A percentile compares a stretch with the other conserved stretches of the same genome.
These are phyloP conservation scores for Trichoderma sp. DNA, from an alignment of 2,329 filamentous ascomycete species.

Conservation along the genomic window DNA sequence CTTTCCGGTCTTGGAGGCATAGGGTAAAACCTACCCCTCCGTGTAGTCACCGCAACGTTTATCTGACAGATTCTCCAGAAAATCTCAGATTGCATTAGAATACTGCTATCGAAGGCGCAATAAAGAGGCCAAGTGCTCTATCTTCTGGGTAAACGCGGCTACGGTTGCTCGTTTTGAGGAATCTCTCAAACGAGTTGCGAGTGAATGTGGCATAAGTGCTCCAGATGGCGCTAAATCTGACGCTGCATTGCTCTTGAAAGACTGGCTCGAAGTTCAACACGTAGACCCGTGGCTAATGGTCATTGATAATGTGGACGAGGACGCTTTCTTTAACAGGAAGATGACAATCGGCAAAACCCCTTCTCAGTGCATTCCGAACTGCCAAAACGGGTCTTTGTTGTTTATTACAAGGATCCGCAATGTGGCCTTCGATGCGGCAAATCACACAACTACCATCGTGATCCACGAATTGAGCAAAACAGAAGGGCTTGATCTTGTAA, in stretches of 20 bases:
- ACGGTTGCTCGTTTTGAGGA: constrained; percentile 17
- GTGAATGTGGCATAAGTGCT: background rate
- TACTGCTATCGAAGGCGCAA: constrained; percentile 13
- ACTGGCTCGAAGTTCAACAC: constrained; percentile 13
- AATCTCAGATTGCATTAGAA: constrained; percentile 15
- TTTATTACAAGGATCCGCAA: constrained; percentile 11
- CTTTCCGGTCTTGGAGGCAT: constrained; percentile 15
- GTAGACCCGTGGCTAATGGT: constrained; percentile 7
- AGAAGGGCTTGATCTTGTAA: background rate
- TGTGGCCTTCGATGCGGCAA: background rate
- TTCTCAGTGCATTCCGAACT: constrained; percentile 11
- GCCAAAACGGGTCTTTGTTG: background rate
- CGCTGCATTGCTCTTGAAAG: background rate
- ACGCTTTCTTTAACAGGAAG: background rate
- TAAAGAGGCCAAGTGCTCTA: background rate
- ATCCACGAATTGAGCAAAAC: background rate
- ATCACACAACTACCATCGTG: background rate
- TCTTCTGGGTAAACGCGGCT: constrained; percentile 16
- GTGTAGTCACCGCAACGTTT: too few relatives aligned
- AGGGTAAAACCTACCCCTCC: background rate
- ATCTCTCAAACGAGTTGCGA: constrained; percentile 12
- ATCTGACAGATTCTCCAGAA: background rate
- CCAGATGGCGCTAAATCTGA: background rate
- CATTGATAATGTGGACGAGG: constrained; percentile 17
- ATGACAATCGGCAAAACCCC: constrained; percentile 9